Conservation (phyloP, 495 filamentous ascomycete genomes). For the Xylaria cubensis region DNA sequence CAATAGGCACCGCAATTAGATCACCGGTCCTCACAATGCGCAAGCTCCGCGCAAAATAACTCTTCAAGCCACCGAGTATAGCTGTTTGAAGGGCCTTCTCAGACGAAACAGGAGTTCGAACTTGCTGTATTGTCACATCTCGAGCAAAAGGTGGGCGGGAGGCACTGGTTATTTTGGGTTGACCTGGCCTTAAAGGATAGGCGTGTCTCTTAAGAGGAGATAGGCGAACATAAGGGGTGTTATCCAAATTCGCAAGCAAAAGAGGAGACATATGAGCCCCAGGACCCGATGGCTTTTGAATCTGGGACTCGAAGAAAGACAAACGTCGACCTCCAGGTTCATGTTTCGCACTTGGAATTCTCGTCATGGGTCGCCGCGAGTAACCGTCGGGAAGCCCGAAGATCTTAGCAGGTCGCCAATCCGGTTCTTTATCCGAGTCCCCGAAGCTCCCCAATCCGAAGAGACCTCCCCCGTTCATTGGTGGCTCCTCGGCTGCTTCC, state of each 20-base stretch:
- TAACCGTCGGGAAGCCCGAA: slow-evolving; percentile 83
- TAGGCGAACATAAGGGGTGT: slow-evolving; percentile 74
- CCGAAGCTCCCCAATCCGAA: slow-evolving; percentile 62
- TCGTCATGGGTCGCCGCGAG: slow-evolving; percentile 58
- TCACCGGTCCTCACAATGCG: slow-evolving; percentile 85
- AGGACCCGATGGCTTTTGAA: slow-evolving; percentile 57
- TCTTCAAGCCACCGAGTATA: slow-evolving; percentile 82
- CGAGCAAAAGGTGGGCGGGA: slow-evolving; percentile 83
- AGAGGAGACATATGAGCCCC: slow-evolving; percentile 83
- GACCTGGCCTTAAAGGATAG: slow-evolving; percentile 46
- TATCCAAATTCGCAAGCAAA: slow-evolving; percentile 81
- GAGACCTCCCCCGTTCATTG: slow-evolving; percentile 61
- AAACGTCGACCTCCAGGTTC: slow-evolving; percentile 52
- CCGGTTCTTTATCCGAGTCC: slow-evolving; percentile 54
- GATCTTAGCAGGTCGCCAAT: slow-evolving; percentile 79
- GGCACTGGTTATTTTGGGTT: slow-evolving; percentile 58
- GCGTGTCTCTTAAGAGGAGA: slow-evolving; percentile 64
- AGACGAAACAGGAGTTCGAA: slow-evolving; percentile 85
- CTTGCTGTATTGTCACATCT: slow-evolving; percentile 88
- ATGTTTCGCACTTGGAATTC: slow-evolving; percentile 57
- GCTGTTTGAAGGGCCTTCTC: slow-evolving; percentile 83
- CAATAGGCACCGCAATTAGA: slow-evolving; percentile 83
- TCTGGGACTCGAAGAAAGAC: slow-evolving; percentile 63
- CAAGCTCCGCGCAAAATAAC: slow-evolving; percentile 79
- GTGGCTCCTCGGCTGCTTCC: slow-evolving; percentile 72